phyloP scores from a whole-genome alignment of 306 rosid species.

The Rubus idaeus region DNA sequence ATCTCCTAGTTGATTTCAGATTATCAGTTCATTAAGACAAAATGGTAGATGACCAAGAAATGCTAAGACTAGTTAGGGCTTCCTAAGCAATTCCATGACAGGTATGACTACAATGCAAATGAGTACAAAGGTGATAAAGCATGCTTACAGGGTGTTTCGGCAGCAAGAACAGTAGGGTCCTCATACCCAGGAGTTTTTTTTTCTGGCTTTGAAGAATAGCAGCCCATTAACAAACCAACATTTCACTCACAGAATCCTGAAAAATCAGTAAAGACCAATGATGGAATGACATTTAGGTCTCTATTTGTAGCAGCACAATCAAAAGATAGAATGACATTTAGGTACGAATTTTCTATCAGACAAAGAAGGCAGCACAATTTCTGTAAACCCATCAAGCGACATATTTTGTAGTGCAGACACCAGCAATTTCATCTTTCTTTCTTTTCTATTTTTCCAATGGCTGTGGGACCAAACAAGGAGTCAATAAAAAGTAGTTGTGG shows the following conservation, averaged over 20 bases:
- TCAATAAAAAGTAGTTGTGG: neutral
- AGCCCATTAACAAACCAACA: constrained; percentile 65
- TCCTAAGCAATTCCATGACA: constrained; percentile 1
- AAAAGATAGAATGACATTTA: neutral
- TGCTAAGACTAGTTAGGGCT: constrained; percentile 5
- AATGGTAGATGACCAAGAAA: constrained; percentile 5
- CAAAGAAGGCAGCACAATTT: neutral
- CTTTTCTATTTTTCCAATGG: neutral
- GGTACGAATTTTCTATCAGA: neutral
- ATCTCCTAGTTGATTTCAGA: neutral
- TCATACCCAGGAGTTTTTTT: constrained; percentile 52
- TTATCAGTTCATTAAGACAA: neutral
- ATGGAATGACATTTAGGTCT: neutral
- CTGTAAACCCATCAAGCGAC: neutral
- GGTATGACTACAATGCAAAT: constrained; percentile 10
- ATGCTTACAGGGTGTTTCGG: constrained; percentile 88
- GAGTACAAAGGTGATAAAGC: constrained; percentile 28
- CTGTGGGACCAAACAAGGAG: neutral
- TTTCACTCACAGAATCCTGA: constrained; percentile 30
- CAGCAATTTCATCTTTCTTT: neutral
- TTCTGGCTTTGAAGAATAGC: constrained; percentile 52
- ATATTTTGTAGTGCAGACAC: neutral
- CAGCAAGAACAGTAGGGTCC: constrained; percentile 73
- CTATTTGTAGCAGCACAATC: neutral
- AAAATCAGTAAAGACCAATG: neutral